These are phyloP conservation scores for Claviceps cyperi DNA, from an alignment of 2,329 filamentous ascomycete species.

Conservation along the genomic window DNA sequence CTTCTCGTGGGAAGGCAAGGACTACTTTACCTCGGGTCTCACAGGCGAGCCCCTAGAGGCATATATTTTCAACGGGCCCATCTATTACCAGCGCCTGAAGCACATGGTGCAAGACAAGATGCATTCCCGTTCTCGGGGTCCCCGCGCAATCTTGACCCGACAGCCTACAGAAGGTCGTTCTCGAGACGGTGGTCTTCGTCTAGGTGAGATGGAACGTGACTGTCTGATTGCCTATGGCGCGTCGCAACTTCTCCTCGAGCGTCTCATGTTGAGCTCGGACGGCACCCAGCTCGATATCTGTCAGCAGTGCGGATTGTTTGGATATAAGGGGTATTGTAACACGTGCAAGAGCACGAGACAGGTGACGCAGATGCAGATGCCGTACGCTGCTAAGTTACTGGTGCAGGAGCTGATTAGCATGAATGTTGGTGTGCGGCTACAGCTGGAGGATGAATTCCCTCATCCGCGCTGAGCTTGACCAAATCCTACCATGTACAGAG, in stretches of 20 bases:
- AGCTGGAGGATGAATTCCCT: conserved; percentile 89
- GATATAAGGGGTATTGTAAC: conserved; percentile 88
- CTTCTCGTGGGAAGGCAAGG: conserved; percentile 94
- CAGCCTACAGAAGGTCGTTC: conserved; percentile 95
- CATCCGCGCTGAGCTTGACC: conserved; percentile 26
- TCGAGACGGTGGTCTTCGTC: conserved; percentile 74
- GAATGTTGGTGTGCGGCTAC: conserved; percentile 90
- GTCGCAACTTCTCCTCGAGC: conserved; percentile 78
- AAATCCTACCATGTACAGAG: no score
- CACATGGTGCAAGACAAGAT: conserved; percentile 99
- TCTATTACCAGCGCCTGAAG: conserved; percentile 99
- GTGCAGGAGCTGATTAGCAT: conserved; percentile 95
- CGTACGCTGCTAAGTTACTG: conserved; percentile 89
- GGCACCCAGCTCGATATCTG: conserved; percentile 87
- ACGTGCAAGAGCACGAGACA: conserved; percentile 74
- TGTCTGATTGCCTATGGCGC: conserved; percentile 96
- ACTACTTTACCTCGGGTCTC: conserved; percentile 88
- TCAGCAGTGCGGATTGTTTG: conserved; percentile 86
- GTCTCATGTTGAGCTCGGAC: conserved; percentile 89
- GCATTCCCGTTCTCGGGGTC: conserved; percentile 86
- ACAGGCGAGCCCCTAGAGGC: conserved; percentile 88
- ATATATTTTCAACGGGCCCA: conserved; percentile 96
- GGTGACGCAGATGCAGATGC: conserved; percentile 88
- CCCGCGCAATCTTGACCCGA: conserved; percentile 78
- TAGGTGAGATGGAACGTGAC: conserved; percentile 98